Evolutionary conservation across 805 yeast genomes (phyloP), one percentile per base, ranked within the genome.

Genomic region (Candida silvatica): DNA sequence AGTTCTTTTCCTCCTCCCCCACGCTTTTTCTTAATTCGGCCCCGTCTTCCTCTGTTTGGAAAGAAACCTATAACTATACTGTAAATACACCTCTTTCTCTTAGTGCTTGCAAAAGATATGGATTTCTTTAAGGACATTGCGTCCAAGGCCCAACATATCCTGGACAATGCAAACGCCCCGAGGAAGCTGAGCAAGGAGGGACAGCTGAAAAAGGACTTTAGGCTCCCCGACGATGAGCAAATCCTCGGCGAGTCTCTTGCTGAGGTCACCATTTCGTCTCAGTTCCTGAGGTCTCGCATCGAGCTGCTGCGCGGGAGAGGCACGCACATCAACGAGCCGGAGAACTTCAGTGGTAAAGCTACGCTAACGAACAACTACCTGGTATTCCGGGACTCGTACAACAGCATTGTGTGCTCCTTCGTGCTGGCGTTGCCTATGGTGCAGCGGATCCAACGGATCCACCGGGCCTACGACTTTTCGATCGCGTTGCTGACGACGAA

Each of bases 401-500:
- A 86, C 47, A 67, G 69, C 31, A 67, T 75, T 37, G 71, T 77
- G 30, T 81, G 92, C 51, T 69, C 74, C 5, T 72, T 90, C 49
- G 69, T 69, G 3, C 46, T 90, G 20, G 92, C 90, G 41, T 59
- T 92, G 28, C 74, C 88, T 2, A 74, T 95, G 1, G 61, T 92
- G 26, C 77, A 81, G 49, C 78, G 86, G 41, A 94, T 92, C 14
- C 96, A 90, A 52, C 67, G 97, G 35, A 68, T 86, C 16, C 94
- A 94, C 8, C 68, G 77, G 37, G 67, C 83, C 1, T 82, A 78
- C 51, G 78, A 83, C 15, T 83, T 87, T 58, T 87, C 95, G 2
- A 65, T 92, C 15, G 62, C 77, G n/a, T 59, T 90, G 11, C 66
- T 72, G 5, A 74, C 94, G 2, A 76, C 77, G 38, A 76, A 80